phyloP scores from a whole-genome alignment of 1,284 basidiomycete genomes.

The Irpex rosettiformis region DNA sequence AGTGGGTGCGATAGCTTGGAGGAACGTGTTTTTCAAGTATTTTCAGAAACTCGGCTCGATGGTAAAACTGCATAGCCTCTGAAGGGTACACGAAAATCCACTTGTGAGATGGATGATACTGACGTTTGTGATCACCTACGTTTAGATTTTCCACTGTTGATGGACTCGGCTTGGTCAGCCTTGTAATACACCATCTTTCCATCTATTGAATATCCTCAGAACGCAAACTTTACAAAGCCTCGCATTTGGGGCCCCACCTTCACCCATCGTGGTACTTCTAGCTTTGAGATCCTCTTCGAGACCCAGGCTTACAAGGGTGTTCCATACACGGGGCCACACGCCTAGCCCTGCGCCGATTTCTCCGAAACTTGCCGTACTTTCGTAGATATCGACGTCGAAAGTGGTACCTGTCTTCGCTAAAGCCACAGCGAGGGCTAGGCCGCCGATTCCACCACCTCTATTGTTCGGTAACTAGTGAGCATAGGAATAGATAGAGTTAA shows the following conservation, averaged over 20 bases:
- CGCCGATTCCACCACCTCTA: slow-evolving; percentile 41
- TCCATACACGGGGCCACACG: slow-evolving; percentile 25
- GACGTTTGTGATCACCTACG: background rate
- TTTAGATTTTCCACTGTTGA: background rate
- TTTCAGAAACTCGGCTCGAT: slow-evolving; percentile 40
- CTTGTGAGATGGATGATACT: background rate
- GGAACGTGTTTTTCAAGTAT: slow-evolving; percentile 36
- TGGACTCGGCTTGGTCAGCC: background rate
- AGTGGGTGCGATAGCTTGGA: slow-evolving; percentile 31
- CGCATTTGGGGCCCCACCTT: background rate
- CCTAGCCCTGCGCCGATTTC: slow-evolving; percentile 42
- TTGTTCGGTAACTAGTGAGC: background rate
- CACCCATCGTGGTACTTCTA: background rate
- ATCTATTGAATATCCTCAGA: background rate
- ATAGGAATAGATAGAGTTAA: background rate
- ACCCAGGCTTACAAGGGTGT: slow-evolving; percentile 20
- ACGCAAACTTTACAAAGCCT: background rate
- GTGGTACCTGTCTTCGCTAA: slow-evolving; percentile 22
- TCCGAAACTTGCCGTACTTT: slow-evolving; percentile 38
- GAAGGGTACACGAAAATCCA: background rate
- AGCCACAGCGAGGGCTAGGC: slow-evolving; percentile 38
- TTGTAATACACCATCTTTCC: background rate
- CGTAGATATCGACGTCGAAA: slow-evolving; percentile 39
- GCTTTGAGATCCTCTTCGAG: slow-evolving; percentile 19
- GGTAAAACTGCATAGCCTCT: slow-evolving; percentile 27